These are phyloP conservation scores for Colletotrichum karsti DNA, from an alignment of 2,329 filamentous ascomycete genomes.

Conservation along the genomic window DNA sequence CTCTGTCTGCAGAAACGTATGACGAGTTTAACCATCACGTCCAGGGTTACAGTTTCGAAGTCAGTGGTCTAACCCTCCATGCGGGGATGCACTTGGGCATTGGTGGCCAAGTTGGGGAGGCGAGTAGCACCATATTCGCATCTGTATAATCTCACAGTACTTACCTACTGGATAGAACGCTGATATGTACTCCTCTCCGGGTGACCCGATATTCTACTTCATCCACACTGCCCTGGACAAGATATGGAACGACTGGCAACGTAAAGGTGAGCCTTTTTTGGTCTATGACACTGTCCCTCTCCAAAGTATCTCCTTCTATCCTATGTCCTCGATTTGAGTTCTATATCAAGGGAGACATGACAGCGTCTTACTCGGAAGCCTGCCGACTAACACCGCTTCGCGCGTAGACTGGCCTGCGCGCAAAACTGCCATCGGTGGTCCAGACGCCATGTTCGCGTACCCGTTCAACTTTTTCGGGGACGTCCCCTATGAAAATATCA, in stretches of 20 bases:
- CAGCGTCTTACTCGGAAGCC: background rate
- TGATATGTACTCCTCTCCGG: background rate
- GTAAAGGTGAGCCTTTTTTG: background rate
- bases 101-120: background rate
- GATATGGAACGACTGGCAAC: background rate
- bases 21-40: background rate
- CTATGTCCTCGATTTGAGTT: background rate
- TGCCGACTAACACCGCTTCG: background rate
- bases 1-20: background rate
- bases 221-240: background rate
- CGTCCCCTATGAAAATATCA: background rate
- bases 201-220: background rate
- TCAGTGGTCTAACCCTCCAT: background rate
- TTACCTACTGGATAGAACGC: background rate
- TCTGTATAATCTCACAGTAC: no score
- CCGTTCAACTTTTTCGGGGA: background rate
- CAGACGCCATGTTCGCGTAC: background rate
- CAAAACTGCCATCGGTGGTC: background rate
- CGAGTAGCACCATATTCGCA: no score
- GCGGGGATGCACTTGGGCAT: background rate
- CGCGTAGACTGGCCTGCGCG: background rate
- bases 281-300: background rate
- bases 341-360: rapidly evolving
- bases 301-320: background rate
- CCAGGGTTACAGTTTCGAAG: background rate